Percentiles rank a stretch among this genome's conserved stretches.
Evolutionary conservation across 148 eudicot genomes (phyloP).

Genomic region (Cornus controversa): DNA sequence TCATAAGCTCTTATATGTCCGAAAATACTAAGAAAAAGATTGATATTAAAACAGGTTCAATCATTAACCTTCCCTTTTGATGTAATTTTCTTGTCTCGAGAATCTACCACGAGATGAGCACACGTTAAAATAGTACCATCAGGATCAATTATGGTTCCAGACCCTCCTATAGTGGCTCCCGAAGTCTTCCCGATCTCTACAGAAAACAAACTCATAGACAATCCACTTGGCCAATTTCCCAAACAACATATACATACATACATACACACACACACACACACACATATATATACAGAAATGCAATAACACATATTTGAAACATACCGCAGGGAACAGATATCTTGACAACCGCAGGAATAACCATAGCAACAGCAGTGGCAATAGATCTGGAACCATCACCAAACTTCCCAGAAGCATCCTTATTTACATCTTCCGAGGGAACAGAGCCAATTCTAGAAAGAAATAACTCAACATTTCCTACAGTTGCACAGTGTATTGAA

Average conservation of each 20-base stretch:
- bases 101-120: conserved; percentile 53
- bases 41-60: background rate
- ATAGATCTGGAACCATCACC: conserved; percentile 43
- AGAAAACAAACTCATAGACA: background rate
- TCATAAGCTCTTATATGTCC: background rate
- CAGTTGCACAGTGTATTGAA: conserved; percentile 20
- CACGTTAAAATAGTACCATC: conserved; percentile 61
- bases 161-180: conserved; percentile 57
- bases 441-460: conserved; percentile 39
- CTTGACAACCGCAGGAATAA: conserved; percentile 76
- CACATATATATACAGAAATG: background rate
- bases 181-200: conserved; percentile 54
- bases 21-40: background rate
- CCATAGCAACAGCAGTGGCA: conserved; percentile 71
- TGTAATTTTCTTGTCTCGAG: conserved; percentile 34
- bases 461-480: conserved; percentile 35
- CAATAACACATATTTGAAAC: background rate
- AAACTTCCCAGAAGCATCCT: conserved; percentile 24
- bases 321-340: conserved; percentile 46
- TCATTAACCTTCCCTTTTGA: conserved; percentile 58
- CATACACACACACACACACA: background rate
- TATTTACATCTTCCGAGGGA: conserved; percentile 37
- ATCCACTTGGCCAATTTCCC: background rate
- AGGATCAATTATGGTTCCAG: conserved; percentile 53
- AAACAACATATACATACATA: background rate